phyloP scores from a whole-genome alignment of 2,329 filamentous ascomycete genomes.

The Penicillium sp. region DNA sequence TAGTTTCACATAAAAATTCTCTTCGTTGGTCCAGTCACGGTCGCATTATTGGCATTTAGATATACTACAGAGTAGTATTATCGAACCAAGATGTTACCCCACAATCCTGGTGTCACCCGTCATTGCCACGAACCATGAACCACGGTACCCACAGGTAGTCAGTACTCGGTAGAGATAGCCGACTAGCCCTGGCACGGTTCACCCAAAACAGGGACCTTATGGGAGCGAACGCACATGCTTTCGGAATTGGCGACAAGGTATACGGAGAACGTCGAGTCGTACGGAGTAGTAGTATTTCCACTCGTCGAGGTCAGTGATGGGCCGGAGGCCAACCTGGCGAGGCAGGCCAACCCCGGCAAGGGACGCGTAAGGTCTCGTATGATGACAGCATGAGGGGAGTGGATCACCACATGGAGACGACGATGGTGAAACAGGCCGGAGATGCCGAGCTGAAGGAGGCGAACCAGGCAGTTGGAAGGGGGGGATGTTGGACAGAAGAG shows the following conservation, averaged over 20 bases:
- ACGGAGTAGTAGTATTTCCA: neutral
- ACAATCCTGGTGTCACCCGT: neutral
- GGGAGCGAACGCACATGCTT: neutral
- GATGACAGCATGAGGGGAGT: constrained; percentile 24
- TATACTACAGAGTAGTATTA: neutral
- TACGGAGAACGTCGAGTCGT: neutral
- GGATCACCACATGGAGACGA: constrained; percentile 28
- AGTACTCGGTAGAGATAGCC: neutral
- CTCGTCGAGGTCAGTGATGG: neutral
- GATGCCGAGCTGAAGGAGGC: neutral
- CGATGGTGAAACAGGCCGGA: constrained; percentile 33
- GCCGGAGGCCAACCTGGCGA: neutral
- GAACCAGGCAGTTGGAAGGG: neutral
- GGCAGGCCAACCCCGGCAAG: neutral
- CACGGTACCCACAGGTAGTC: neutral
- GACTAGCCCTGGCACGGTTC: constrained; percentile 1
- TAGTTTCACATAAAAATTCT: neutral
- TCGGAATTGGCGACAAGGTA: neutral
- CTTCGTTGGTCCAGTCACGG: neutral
- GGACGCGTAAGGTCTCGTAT: constrained; percentile 37
- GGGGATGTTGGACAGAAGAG: neutral
- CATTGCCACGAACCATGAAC: neutral
- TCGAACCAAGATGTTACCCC: constrained; percentile 2
- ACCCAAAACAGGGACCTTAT: constrained; percentile 2
- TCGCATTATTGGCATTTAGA: neutral